Evolutionary conservation across 805 yeast species (phyloP), one percentile per base, ranked within the genome.

Genomic region (Priceomyces fermenticarens): DNA sequence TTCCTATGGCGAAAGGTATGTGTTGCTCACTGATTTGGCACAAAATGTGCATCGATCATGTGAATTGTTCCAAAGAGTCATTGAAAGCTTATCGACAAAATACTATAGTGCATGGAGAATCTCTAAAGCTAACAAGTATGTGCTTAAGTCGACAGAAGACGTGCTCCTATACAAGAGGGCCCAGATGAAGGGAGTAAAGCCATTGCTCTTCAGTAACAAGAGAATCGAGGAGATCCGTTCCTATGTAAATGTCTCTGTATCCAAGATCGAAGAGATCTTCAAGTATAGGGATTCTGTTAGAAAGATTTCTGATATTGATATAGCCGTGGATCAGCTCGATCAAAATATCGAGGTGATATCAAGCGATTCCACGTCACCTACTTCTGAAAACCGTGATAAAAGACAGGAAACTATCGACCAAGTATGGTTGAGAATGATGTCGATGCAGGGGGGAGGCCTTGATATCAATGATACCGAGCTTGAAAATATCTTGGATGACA

Each of bases 81-180:
- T 32, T 17, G 34, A 32, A 8, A 63, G 67, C 16, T 55, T 83
- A 14, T 76, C 85, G 5, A 66, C 60, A 13, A 70, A 76, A 46
- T 82, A 81, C 53, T 79, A 78, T 42, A 78, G 78, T 49, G 82
- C 88, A 2, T 80, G 81, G 79, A 73, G 83, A 59, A 72, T 82
- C 56, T 64, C 77, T 29, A 81, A 81, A 50, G 80, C 84, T 1
- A 75, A 74, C 34, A 30, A 15, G 16, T 20, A 20, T 20, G 8
- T 20, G 7, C 25, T 20, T 8, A 20, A 20, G 8, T 20, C 25
- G 7, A 20, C 25, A 5, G 25, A 20, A 20, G 25, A 20, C 8
- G 25, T 20, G 8, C 7, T 8, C 25, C 8, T 20, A 4, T 20
- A 20, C 25, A 20, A 20, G 25, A 20, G 8, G 25, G 25, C 25